phyloP scores from a whole-genome alignment of 208 protist genomes.

The Acanthamoeba sp. region DNA sequence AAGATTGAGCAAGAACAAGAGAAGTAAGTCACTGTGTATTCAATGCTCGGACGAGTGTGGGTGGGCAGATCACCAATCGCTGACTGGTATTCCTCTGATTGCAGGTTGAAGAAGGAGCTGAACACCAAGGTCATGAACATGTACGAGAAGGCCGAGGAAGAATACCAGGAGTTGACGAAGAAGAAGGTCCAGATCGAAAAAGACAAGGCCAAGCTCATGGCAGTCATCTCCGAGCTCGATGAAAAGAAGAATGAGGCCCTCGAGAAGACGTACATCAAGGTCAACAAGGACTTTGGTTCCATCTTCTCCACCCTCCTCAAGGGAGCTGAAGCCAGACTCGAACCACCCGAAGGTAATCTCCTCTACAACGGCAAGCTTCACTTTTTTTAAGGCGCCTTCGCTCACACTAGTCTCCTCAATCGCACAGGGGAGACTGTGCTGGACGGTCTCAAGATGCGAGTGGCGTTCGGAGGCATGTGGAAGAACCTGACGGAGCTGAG shows the following conservation, averaged over 20 bases:
- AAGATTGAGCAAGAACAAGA: conserved; percentile 81
- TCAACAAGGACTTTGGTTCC: conserved; percentile 96
- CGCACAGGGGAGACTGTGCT: conserved; percentile 84
- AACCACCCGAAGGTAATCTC: conserved; percentile 91
- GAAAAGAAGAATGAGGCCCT: conserved; percentile 98
- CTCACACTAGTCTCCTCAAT: neutral
- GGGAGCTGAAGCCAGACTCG: conserved; percentile 93
- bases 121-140: conserved; percentile 95
- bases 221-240: conserved; percentile 97
- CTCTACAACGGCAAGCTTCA: neutral
- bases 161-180: conserved; percentile 97
- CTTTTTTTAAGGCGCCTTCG: neutral
- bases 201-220: conserved; percentile 97
- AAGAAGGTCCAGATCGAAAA: conserved; percentile 95
- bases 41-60: neutral
- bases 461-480: conserved; percentile 98
- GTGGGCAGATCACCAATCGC: too few species aligned
- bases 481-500: conserved; percentile 98
- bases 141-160: conserved; percentile 93
- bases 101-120: conserved; percentile 87
- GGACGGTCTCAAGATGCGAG: conserved; percentile 95
- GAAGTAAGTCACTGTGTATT: too few species aligned
- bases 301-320: conserved; percentile 99
- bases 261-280: conserved; percentile 95
- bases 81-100: too few species aligned